A percentile compares a stretch with the other conserved stretches of the same genome.
Conservation (phyloP, 805 yeast species). For the Kuraishia hungarica region DNA sequence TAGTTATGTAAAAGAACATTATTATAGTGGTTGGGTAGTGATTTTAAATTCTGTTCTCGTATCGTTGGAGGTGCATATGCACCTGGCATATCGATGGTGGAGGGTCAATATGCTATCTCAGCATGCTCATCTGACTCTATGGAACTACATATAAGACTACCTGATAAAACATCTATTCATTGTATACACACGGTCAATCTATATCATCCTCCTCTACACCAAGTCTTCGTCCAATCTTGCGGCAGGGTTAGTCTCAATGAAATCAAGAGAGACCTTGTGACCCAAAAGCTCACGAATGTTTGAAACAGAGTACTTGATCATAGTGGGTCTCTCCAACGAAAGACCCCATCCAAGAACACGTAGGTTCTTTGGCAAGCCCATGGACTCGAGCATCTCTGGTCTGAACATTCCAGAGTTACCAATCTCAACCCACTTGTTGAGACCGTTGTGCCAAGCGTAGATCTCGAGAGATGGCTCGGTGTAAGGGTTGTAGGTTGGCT, state of each 20-base stretch:
- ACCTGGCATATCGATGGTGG: too few species aligned
- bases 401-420: slow-evolving; percentile 99
- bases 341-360: slow-evolving; percentile 97
- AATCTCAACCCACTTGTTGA: slow-evolving; percentile 96
- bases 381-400: slow-evolving; percentile 97
- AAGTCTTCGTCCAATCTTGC: slow-evolving; percentile 84
- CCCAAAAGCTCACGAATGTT: slow-evolving; percentile 96
- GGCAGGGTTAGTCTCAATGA: slow-evolving; percentile 94
- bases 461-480: slow-evolving; percentile 98
- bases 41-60: too few species aligned
- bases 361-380: slow-evolving; percentile 94
- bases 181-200: neutral
- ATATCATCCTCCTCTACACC: neutral
- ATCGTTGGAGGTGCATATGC: too few species aligned
- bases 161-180: neutral
- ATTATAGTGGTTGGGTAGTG: too few species aligned
- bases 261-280: slow-evolving; percentile 91
- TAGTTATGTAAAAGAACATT: too few species aligned
- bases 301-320: slow-evolving; percentile 94
- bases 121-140: neutral
- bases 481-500: slow-evolving; percentile 98
- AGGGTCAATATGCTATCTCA: too few species aligned
- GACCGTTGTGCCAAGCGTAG: slow-evolving; percentile 91
- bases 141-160: neutral
- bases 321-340: slow-evolving; percentile 96